Percentiles rank a stretch among this genome's conserved stretches.
phyloP scores from a whole-genome alignment of 83 land plant species.

The Diphasiastrum complanatum region DNA sequence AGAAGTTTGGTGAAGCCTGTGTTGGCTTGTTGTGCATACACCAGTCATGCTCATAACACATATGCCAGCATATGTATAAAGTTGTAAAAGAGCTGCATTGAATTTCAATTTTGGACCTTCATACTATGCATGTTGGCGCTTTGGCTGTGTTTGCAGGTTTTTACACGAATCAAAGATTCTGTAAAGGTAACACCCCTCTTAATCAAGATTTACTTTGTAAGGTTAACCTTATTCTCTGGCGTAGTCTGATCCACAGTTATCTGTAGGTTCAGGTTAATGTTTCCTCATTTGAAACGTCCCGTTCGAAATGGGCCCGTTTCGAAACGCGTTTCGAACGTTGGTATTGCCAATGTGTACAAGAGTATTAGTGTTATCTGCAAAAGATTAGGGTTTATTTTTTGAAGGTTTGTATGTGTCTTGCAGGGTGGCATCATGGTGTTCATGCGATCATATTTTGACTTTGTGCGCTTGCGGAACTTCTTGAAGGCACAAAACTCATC shows the following conservation, averaged over 20 bases:
- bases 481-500: slow-evolving; percentile 68
- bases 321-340: too few species aligned
- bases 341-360: too few species aligned
- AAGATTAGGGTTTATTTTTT: slow-evolving; percentile 4
- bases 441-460: slow-evolving; percentile 75
- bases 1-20: not conserved
- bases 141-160: slow-evolving; percentile 49
- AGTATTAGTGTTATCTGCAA: too few species aligned
- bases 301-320: too few species aligned
- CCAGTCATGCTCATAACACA: too few species aligned
- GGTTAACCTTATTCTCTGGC: too few species aligned
- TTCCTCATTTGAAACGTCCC: too few species aligned
- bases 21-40: not conserved
- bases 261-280: too few species aligned
- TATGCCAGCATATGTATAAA: too few species aligned
- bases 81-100: too few species aligned
- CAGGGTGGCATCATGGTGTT: slow-evolving; percentile 92
- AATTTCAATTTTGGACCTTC: too few species aligned
- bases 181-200: slow-evolving; percentile 45
- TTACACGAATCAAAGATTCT: slow-evolving; percentile 80
- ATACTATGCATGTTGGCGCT: not conserved
- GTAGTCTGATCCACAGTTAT: not conserved
- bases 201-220: too few species aligned
- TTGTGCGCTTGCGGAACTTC: slow-evolving; percentile 78
- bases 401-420: not conserved